Conservation (phyloP, 129 eudicot genomes). For the Glebionis coronaria region DNA sequence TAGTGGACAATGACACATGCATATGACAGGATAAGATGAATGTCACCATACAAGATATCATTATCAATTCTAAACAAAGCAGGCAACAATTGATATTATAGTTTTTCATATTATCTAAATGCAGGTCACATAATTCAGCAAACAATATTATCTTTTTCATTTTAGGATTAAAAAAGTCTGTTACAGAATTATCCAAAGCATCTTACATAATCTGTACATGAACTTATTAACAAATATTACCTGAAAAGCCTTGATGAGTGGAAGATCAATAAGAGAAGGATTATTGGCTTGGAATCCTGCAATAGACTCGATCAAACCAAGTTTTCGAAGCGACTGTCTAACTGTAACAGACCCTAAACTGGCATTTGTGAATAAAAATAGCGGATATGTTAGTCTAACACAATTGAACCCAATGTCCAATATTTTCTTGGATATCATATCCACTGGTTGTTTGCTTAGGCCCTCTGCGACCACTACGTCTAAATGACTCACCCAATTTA, state of each 20-base stretch:
- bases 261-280: conserved; percentile 67
- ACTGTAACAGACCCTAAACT: conserved; percentile 55
- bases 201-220: no score
- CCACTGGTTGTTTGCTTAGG: conserved; percentile 77
- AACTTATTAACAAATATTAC: conserved; percentile 25
- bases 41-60: conserved; percentile 7
- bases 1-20: background rate
- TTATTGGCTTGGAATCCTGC: conserved; percentile 74
- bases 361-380: conserved; percentile 59
- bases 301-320: conserved; percentile 56
- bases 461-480: conserved; percentile 88
- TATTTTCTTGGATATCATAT: conserved; percentile 54
- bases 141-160: no score
- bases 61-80: background rate
- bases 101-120: background rate
- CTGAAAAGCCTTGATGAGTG: conserved; percentile 75
- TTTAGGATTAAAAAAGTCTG: no score
- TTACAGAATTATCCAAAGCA: no score
- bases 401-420: conserved; percentile 68
- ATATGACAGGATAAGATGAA: conserved; percentile 12
- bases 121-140: background rate
- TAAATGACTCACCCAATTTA: conserved; percentile 82
- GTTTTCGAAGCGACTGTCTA: conserved; percentile 60
- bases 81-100: background rate
- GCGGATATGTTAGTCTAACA: conserved; percentile 86